Evolutionary conservation across 495 filamentous ascomycete genomes (phyloP).

Genomic region (Trichoderma gamsii): DNA sequence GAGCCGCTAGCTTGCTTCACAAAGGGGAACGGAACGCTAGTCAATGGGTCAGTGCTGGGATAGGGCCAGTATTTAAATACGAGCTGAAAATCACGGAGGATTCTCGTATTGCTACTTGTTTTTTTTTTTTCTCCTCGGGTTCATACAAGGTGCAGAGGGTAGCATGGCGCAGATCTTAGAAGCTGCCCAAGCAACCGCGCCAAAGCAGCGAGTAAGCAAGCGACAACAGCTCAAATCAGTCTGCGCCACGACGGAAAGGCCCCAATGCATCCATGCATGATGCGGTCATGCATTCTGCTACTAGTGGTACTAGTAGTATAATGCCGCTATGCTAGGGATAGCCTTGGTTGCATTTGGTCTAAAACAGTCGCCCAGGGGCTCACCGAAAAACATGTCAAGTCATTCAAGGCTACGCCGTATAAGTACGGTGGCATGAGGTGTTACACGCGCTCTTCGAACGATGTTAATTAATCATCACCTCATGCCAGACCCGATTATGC

Average conservation of each 20-base stretch:
- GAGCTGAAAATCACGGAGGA: not conserved
- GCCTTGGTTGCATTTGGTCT: not conserved
- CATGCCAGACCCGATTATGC: too few relatives aligned
- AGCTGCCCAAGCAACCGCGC: not conserved
- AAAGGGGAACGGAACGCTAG: not conserved
- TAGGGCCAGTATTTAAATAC: not conserved
- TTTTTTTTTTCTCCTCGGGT: not conserved
- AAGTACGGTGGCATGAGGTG: too few relatives aligned
- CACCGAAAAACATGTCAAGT: too few relatives aligned
- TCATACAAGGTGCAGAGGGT: not conserved
- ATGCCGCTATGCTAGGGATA: not conserved
- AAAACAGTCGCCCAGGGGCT: too few relatives aligned
- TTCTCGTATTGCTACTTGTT: not conserved
- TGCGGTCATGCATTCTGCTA: not conserved
- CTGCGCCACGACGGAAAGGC: not conserved
- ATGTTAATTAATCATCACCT: too few relatives aligned
- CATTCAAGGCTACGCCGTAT: too few relatives aligned
- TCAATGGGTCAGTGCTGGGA: not conserved
- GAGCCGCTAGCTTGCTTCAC: not conserved
- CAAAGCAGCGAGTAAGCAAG: not conserved
- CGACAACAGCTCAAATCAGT: not conserved
- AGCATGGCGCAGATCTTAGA: not conserved
- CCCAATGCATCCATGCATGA: constrained; percentile 1
- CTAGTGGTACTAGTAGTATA: not conserved
- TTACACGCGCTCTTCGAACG: too few relatives aligned